Evolutionary conservation across 192 early-diverging fungal species (phyloP), one percentile per base, ranked within the genome.

Genomic region (Diversispora eburnea): DNA sequence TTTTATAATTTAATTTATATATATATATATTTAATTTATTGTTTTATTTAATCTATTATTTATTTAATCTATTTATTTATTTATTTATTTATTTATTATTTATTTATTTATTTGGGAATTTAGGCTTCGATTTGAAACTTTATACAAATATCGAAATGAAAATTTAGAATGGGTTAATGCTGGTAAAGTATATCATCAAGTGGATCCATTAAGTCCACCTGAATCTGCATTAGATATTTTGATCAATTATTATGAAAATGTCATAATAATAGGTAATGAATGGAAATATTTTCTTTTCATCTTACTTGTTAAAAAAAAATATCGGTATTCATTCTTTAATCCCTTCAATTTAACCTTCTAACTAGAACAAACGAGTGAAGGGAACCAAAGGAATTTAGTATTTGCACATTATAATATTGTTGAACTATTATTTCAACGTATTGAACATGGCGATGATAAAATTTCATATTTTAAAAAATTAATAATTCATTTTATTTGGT

Each of bases 401-500:
- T 49, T 61, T 39, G 70, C 58, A 8, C 58, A 72, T 61, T 49
- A 20, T 39, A 49, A 58, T 60, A 51, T 72, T 47, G 22, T 47
- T 1, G 59, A 72, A 62, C 33, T 72, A 52, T n/a, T 72, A 6
- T 59, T 72, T 13, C 42, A 43, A 48, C 41, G 70, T 8, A 72
- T 72, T 41, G 70, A 72, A 72, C 5, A 62, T 51, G 70, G 70
- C 25, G 70, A 72, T 42, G 43, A 69, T 56, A 54, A 45, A 41
- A 8, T 41, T 51, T 5, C 20, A 4, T 66, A 66, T 66, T n/a
- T 66, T 20, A 48, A 49, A 48, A 13, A 66, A 6, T n/a, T 46
- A 22, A 49, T 66, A 22, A 9, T 42, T 17, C 10, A 17, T 66
- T 49, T 66, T 49, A 17, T 47, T 13, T 66, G 64, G 64, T 66